Conservation (phyloP, 768 basidiomycete genomes). For the Hygrocybe coccinea region DNA sequence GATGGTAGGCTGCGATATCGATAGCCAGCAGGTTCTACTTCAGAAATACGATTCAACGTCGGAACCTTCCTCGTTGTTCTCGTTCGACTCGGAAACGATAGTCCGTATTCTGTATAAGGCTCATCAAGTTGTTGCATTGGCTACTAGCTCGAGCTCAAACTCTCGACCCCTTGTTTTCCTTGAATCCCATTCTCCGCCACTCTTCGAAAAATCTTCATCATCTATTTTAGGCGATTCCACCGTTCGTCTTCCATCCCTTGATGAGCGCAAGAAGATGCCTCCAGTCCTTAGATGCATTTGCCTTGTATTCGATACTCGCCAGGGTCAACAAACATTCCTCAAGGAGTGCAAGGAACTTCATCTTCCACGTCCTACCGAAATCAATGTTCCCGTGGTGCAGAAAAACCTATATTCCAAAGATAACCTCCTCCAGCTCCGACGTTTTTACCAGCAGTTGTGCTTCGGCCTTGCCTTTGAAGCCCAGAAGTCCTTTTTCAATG, state of each 20-base stretch:
- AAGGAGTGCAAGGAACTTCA: conserved; percentile 12
- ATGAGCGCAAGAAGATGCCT: conserved; percentile 1
- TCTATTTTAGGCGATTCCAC: conserved; percentile 14
- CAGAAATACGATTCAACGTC: too few species aligned
- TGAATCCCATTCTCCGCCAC: neutral
- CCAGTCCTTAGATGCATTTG: conserved; percentile 15
- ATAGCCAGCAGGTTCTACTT: conserved; percentile 28
- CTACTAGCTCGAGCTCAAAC: neutral
- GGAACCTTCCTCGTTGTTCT: conserved; percentile 6
- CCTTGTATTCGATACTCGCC: conserved; percentile 24
- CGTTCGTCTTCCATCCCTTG: conserved; percentile 4
- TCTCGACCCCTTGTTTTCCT: neutral
- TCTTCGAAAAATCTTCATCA: conserved; percentile 1
- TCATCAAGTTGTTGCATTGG: neutral
- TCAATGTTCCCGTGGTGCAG: conserved; percentile 17
- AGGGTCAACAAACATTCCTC: conserved; percentile 28
- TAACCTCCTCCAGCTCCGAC: conserved; percentile 15
- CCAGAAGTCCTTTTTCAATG: conserved; percentile 33
- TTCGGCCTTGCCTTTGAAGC: conserved; percentile 37
- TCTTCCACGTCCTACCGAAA: neutral
- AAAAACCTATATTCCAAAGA: conserved; percentile 11
- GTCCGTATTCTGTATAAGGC: neutral
- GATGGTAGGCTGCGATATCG: conserved; percentile 35
- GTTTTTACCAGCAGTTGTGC: conserved; percentile 21
- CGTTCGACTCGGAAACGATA: neutral